These are phyloP conservation scores for Arxiozyma slooffiae DNA, from an alignment of 1,139 yeast genomes.

Conservation along the genomic window DNA sequence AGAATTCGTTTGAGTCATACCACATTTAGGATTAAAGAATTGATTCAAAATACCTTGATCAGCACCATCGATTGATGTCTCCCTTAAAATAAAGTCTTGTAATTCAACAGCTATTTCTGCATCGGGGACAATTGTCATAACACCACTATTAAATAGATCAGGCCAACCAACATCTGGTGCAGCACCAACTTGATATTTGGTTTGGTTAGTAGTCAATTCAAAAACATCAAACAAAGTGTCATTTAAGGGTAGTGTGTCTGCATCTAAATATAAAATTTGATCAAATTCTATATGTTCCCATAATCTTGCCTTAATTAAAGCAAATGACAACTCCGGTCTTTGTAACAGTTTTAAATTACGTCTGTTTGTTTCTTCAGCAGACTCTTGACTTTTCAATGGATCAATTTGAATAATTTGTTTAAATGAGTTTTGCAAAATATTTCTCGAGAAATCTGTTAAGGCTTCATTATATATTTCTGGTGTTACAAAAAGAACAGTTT, in stretches of 20 bases:
- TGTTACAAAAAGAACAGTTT: conserved; percentile 17
- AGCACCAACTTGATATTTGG: conserved; percentile 43
- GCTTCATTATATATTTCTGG: conserved; percentile 14
- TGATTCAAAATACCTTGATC: conserved; percentile 90
- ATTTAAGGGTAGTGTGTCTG: conserved; percentile 63
- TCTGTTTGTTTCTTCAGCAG: conserved; percentile 22
- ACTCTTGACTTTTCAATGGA: conserved; percentile 14
- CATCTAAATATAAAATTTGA: conserved; percentile 65
- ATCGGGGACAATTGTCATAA: conserved; percentile 59
- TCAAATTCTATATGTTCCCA: conserved; percentile 59
- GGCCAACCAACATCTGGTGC: conserved; percentile 96
- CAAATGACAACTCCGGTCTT: conserved; percentile 65
- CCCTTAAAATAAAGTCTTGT: conserved; percentile 30
- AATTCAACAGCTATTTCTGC: conserved; percentile 38
- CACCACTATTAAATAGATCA: conserved; percentile 86
- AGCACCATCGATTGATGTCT: conserved; percentile 77
- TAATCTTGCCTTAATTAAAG: conserved; percentile 63
- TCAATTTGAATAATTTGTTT: conserved; percentile 30
- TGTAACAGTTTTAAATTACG: conserved; percentile 40
- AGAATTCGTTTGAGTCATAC: background rate
- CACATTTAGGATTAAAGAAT: conserved; percentile 42
- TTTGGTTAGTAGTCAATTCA: conserved; percentile 15
- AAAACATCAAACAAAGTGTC: conserved; percentile 19
- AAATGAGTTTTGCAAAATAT: conserved; percentile 15
- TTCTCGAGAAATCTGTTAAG: conserved; percentile 12